A percentile compares a stretch with the other conserved stretches of the same genome.
These are phyloP conservation scores for Trypanosoma platydactyli DNA, from an alignment of 208 protist species.

Conservation along the genomic window DNA sequence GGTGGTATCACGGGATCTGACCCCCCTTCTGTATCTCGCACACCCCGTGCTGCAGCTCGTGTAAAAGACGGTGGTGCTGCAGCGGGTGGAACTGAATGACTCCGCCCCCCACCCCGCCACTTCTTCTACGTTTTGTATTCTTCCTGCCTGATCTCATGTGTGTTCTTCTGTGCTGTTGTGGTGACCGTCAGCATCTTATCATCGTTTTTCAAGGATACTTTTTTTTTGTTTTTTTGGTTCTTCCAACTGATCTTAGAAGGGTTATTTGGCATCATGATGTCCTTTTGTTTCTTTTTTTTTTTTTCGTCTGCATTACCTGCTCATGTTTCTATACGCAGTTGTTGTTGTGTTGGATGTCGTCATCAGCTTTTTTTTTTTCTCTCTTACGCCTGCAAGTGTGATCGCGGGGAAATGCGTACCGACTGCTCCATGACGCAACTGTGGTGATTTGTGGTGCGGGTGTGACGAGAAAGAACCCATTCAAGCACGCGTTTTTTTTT, in stretches of 20 bases:
- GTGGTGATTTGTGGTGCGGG: too few relatives aligned
- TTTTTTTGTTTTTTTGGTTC: conserved; percentile 22
- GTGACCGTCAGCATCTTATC: background rate
- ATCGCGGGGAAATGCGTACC: too few relatives aligned
- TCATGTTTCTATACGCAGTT: background rate
- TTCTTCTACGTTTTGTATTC: too few relatives aligned
- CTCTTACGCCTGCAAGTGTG: background rate
- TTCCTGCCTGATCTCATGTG: too few relatives aligned
- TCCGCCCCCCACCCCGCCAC: too few relatives aligned
- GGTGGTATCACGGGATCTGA: too few relatives aligned
- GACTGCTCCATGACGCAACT: too few relatives aligned
- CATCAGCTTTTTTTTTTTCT: conserved; percentile 11
- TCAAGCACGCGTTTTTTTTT: background rate
- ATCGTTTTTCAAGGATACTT: conserved; percentile 13
- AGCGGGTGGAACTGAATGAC: background rate
- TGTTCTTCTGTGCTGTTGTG: background rate
- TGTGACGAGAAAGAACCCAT: background rate
- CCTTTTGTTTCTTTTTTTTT: conserved; percentile 7
- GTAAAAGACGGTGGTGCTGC: background rate
- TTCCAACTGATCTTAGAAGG: too few relatives aligned
- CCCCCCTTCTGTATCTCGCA: background rate
- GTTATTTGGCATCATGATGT: too few relatives aligned
- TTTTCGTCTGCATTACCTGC: too few relatives aligned
- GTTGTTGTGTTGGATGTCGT: conserved; percentile 6
- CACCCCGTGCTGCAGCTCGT: background rate